Percentiles rank a stretch among this genome's conserved stretches.
Evolutionary conservation across 768 basidiomycete species (phyloP).

Genomic region (Tricholoma flavovirens): DNA sequence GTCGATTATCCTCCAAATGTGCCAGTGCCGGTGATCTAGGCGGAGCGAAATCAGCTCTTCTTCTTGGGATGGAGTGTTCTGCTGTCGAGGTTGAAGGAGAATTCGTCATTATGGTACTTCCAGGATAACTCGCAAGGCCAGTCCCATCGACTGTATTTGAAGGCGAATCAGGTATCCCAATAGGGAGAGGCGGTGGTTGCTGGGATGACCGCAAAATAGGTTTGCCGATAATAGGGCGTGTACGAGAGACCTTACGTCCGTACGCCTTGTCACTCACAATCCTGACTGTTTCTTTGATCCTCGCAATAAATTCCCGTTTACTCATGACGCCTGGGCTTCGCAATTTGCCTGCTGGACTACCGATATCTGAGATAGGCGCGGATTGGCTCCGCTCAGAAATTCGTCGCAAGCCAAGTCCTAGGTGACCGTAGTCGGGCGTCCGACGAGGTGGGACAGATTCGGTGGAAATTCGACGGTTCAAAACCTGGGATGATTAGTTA

Average conservation of each 20-base stretch:
- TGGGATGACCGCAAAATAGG: slow-evolving; percentile 40
- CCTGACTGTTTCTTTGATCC: slow-evolving; percentile 57
- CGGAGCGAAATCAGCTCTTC: slow-evolving; percentile 66
- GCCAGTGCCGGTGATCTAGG: slow-evolving; percentile 43
- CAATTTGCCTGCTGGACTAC: slow-evolving; percentile 19
- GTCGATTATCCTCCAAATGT: slow-evolving; percentile 31
- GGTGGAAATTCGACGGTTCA: slow-evolving; percentile 14
- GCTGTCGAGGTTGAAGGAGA: slow-evolving; percentile 66
- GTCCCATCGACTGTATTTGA: slow-evolving; percentile 39
- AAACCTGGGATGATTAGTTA: slow-evolving; percentile 7
- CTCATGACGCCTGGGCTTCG: slow-evolving; percentile 55
- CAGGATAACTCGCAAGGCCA: slow-evolving; percentile 33
- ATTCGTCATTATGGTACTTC: slow-evolving; percentile 44
- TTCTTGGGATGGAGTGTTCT: slow-evolving; percentile 57
- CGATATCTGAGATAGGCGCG: slow-evolving; percentile 15
- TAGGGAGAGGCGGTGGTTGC: slow-evolving; percentile 6
- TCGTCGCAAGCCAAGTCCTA: slow-evolving; percentile 47
- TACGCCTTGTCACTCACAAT: slow-evolving; percentile 57
- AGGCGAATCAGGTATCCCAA: slow-evolving; percentile 21
- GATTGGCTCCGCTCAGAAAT: slow-evolving; percentile 39
- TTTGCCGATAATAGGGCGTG: slow-evolving; percentile 52
- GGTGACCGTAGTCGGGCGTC: slow-evolving; percentile 23
- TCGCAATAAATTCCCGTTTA: slow-evolving; percentile 65
- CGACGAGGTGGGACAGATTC: slow-evolving; percentile 11
- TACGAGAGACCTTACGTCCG: slow-evolving; percentile 27